These are phyloP conservation scores for Apium graveolens DNA, from an alignment of 129 eudicot genomes.

Conservation along the genomic window DNA sequence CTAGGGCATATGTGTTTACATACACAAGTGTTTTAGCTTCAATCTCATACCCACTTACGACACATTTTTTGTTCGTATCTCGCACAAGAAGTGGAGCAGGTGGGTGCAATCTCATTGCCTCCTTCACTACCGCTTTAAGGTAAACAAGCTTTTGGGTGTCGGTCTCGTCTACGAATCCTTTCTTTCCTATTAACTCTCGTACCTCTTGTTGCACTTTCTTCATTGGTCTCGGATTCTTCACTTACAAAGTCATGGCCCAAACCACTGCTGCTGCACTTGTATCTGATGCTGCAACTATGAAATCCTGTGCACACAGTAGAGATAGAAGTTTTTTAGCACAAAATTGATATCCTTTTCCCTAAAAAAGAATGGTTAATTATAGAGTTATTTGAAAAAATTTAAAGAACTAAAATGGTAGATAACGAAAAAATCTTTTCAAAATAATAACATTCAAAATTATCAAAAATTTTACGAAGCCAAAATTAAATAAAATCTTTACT, in stretches of 20 bases:
- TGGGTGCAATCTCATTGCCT: constrained; percentile 1
- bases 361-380: too few relatives aligned
- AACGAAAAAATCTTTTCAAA: too few relatives aligned
- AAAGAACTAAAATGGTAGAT: too few relatives aligned
- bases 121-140: constrained; percentile 1
- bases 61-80: neutral
- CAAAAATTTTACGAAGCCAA: too few relatives aligned
- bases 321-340: neutral
- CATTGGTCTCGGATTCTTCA: neutral
- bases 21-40: neutral
- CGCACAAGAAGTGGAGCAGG: constrained; percentile 3
- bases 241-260: neutral
- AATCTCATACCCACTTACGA: neutral
- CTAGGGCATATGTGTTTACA: neutral
- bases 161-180: neutral
- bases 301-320: neutral
- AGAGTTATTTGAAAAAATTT: too few relatives aligned
- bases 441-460: too few relatives aligned
- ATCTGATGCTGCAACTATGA: neutral
- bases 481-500: too few relatives aligned
- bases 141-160: neutral
- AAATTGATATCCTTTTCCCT: neutral
- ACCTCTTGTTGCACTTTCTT: neutral
- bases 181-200: neutral
- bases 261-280: constrained; percentile 8